Evolutionary conservation across 2,329 filamentous ascomycete genomes (phyloP).

Genomic region (Aquanectria penicillioides): DNA sequence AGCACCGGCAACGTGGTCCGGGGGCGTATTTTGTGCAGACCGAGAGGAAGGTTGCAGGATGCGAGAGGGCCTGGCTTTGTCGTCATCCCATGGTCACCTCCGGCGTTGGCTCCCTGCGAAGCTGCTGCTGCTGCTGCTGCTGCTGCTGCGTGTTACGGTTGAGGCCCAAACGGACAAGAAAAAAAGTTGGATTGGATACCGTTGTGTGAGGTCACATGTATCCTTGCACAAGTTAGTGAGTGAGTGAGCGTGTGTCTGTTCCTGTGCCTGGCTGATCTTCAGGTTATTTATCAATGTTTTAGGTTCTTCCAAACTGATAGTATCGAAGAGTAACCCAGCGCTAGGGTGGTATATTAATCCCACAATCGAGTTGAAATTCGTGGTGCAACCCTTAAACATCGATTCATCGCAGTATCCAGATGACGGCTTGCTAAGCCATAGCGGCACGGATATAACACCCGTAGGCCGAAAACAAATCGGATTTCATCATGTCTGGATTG

Average conservation of each 20-base stretch:
- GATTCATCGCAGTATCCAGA: background rate
- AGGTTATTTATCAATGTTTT: too few relatives aligned
- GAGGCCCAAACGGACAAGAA: conserved; percentile 17
- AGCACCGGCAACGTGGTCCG: conserved; percentile 8
- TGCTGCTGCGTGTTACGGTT: conserved; percentile 18
- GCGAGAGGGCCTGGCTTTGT: background rate
- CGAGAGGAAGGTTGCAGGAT: conserved; percentile 18
- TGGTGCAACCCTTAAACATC: too few relatives aligned
- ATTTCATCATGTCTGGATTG: too few relatives aligned
- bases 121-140: background rate
- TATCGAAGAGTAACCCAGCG: too few relatives aligned
- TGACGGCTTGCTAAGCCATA: conserved; percentile 8
- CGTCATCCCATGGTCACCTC: conserved; percentile 4
- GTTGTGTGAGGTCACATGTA: conserved; percentile 15
- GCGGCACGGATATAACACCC: conserved; percentile 4
- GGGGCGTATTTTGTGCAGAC: conserved; percentile 10
- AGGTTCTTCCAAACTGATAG: too few relatives aligned
- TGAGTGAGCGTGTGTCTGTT: too few relatives aligned
- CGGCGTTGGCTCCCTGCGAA: background rate
- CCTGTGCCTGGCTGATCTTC: background rate
- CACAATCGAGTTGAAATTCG: too few relatives aligned
- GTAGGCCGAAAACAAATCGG: too few relatives aligned
- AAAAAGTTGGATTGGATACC: background rate
- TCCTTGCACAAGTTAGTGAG: conserved; percentile 26
- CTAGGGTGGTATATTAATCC: too few relatives aligned